A percentile compares a stretch with the other conserved stretches of the same genome.
phyloP scores from a whole-genome alignment of 176 grass and related monocot genomes.

The Dactylis glomerata region DNA sequence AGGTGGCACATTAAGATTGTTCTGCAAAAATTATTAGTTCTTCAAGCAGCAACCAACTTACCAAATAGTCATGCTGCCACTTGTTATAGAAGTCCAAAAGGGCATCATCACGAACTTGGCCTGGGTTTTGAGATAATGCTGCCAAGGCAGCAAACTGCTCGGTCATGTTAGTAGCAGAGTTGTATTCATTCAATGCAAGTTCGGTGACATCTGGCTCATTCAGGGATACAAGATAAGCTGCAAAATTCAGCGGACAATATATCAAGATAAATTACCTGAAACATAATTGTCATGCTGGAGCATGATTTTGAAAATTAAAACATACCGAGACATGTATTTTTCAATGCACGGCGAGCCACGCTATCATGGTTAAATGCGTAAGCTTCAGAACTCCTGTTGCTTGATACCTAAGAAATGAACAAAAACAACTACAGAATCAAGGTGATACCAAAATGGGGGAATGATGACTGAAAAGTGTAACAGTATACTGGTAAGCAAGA shows the following conservation, averaged over 20 bases:
- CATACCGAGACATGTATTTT: slow-evolving; percentile 89
- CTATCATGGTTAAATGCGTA: slow-evolving; percentile 83
- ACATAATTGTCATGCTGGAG: slow-evolving; percentile 5
- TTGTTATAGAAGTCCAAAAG: slow-evolving; percentile 87
- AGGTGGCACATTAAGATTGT: not conserved
- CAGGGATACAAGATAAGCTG: slow-evolving; percentile 84
- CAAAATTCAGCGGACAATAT: slow-evolving; percentile 33
- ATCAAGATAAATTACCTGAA: slow-evolving; percentile 20
- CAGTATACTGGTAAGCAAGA: slow-evolving; percentile 3
- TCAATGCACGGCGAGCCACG: slow-evolving; percentile 77
- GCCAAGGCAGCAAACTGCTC: slow-evolving; percentile 96
- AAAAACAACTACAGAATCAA: not conserved
- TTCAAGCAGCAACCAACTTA: slow-evolving; percentile 42
- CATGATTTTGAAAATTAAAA: not conserved
- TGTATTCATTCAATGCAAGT: slow-evolving; percentile 80
- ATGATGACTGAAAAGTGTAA: slow-evolving; percentile 6
- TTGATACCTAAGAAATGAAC: slow-evolving; percentile 50
- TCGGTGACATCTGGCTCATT: slow-evolving; percentile 69
- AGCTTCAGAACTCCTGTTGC: slow-evolving; percentile 65
- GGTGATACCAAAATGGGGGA: not conserved
- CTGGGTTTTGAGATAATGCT: slow-evolving; percentile 91
- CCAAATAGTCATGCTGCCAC: slow-evolving; percentile 92
- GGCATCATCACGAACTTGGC: slow-evolving; percentile 76
- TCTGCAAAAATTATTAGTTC: not conserved
- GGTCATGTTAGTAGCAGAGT: slow-evolving; percentile 91